Base-by-base conservation (phyloP, 139 green algal genomes). In the Ettlia oleoabundans region DNA sequence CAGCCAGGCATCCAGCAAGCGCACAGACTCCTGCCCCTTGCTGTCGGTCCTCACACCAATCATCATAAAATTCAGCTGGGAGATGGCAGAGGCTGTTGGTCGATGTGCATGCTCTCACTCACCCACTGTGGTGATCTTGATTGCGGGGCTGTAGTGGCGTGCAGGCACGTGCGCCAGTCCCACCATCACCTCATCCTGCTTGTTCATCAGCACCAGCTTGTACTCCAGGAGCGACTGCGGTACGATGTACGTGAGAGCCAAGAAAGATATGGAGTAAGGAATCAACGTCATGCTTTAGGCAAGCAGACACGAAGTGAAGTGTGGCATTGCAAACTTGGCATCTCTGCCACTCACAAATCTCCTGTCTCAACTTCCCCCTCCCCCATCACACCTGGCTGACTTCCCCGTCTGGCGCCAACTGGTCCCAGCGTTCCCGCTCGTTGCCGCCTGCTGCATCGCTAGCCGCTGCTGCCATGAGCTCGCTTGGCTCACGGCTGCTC, bases 181-280 rank as follows among this genome's bases (percentile, higher is more conserved):
- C 35, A 92, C 81, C 33, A 38, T 43, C 64, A 90, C 85, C 0
- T 81, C 64, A 22, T 92, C 88, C 83, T 96, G 93, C 41, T 93
- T 92, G 84, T 96, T 96, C 66, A 96, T 87, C 51, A 96, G 82
- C 24, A 92, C 86, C 73, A 88, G 52, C 63, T 85, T 83, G 67
- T 82, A 85, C 41, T 86, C 71, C 28, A 87, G 82, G 24, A 82
- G 47, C 22, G 62, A 58, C 67, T 81, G 66, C 0, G 22, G 21
- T 28, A 28, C 1, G 32, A 18, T 22, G 3, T 5, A 10, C 5
- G 10, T 18, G 37, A 21, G 10, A 24, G 65, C 18, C 6, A 37
- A 19, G 2, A 8, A 18, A 8, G 26, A 9, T n/a, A 21, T 4
- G 30, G 9, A 24, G 1, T n/a, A 28, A 15, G 18, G 64, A 33